phyloP scores from a whole-genome alignment of 345 rosid species.

The Draba incana region DNA sequence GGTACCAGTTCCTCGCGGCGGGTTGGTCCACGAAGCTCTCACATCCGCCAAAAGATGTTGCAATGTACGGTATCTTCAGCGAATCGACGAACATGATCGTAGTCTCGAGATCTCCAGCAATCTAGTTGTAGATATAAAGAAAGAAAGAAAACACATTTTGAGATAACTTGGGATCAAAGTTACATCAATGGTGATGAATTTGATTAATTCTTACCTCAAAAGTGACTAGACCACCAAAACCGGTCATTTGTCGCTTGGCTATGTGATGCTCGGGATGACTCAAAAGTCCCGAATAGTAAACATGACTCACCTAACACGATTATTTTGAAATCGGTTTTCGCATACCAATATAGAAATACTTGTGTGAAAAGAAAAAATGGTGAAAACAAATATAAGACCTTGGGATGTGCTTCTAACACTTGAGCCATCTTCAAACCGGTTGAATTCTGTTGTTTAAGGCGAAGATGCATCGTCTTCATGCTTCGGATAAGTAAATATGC shows the following conservation, averaged over 20 bases:
- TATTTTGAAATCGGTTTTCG: background rate
- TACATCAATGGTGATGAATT: constrained; percentile 68
- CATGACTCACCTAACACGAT: constrained; percentile 62
- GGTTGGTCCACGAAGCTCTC: constrained; percentile 96
- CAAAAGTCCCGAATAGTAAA: constrained; percentile 83
- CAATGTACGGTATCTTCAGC: constrained; percentile 86
- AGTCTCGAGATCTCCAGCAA: constrained; percentile 59
- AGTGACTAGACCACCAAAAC: constrained; percentile 89
- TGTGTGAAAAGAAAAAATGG: background rate
- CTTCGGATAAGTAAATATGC: constrained; percentile 87
- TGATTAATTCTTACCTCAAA: constrained; percentile 58
- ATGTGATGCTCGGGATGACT: constrained; percentile 88
- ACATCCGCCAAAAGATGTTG: constrained; percentile 92
- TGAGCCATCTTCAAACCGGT: constrained; percentile 88
- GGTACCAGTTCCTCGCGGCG: constrained; percentile 78
- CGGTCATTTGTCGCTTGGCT: constrained; percentile 90
- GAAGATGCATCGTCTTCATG: constrained; percentile 98
- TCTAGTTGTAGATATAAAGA: background rate
- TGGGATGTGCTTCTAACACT: constrained; percentile 89
- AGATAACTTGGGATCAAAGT: background rate
- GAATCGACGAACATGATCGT: constrained; percentile 77
- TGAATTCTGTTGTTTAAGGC: constrained; percentile 82
- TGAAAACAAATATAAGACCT: constrained; percentile 45
- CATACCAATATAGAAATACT: background rate
- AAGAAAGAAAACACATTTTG: background rate